Evolutionary conservation across 805 yeast genomes (phyloP).

Genomic region (Debaryomyces prosopidis): DNA sequence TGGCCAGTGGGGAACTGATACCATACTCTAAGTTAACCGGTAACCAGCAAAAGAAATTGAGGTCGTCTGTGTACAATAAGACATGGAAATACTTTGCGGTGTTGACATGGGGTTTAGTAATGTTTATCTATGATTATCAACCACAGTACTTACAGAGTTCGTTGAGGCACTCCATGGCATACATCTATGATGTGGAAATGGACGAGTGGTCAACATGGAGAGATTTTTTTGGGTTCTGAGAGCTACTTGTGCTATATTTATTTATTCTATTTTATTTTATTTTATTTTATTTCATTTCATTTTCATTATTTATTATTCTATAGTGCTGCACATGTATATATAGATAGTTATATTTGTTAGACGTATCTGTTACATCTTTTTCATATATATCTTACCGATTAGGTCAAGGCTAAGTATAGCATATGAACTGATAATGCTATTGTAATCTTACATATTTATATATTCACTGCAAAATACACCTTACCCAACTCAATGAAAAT

Average conservation of each 20-base stretch:
- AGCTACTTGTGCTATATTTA: neutral
- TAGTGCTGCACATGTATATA: too few relatives aligned
- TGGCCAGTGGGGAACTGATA: slow-evolving; percentile 17
- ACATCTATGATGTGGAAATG: slow-evolving; percentile 62
- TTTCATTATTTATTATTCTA: too few relatives aligned
- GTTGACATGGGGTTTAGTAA: slow-evolving; percentile 69
- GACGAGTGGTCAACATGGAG: slow-evolving; percentile 50
- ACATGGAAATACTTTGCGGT: slow-evolving; percentile 65
- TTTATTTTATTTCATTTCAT: neutral
- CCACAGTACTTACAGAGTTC: slow-evolving; percentile 64
- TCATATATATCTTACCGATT: too few relatives aligned
- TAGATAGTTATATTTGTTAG: too few relatives aligned
- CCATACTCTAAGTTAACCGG: slow-evolving; percentile 27
- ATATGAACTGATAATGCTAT: too few relatives aligned
- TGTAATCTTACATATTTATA: too few relatives aligned
- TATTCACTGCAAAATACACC: too few relatives aligned
- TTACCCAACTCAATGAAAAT: too few relatives aligned
- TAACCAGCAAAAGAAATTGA: slow-evolving; percentile 35
- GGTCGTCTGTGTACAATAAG: slow-evolving; percentile 27
- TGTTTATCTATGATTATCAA: slow-evolving; percentile 66
- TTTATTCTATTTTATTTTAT: neutral
- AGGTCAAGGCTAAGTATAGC: too few relatives aligned
- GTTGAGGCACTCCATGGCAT: slow-evolving; percentile 67
- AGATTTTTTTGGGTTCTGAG: slow-evolving; percentile 40
- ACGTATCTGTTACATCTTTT: too few relatives aligned